Base-by-base conservation (phyloP, 2,329 filamentous ascomycete species). In the Claviceps citrina region DNA sequence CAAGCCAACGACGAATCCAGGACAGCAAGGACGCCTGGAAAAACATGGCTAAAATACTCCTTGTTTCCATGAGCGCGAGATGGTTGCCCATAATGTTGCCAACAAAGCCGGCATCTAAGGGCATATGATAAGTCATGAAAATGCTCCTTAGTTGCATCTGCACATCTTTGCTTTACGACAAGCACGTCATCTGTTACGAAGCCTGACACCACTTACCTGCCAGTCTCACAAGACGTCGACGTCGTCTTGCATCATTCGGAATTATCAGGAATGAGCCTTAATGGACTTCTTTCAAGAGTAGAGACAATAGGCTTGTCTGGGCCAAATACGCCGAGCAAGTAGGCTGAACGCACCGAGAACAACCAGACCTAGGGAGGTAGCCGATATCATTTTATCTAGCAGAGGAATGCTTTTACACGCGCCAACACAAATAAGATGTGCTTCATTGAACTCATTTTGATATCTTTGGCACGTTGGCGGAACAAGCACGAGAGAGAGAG, bases 291-390 rank as follows among this genome's bases (percentile, higher is more conserved):
- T 57, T 15, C 34, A n/a, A n/a, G 35, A 18, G 34, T 33, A 12
- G 30, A 24, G 6, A 36, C 39, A 30, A 38, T 34, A 20, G 45
- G 40, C 24, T 44, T 51, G 45, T 68, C 64, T 5, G 63, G 58
- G 3, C 75, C 77, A 58, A 82, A 79, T 2, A 69, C 28, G 1
- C 77, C 78, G 13, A 67, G 41, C 5, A 82, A 59, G 53, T 79
- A 81, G 13, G 66, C 60, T 15, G 68, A 61, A 32, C 78, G 65
- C 42, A 70, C 70, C 20, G 69, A 39, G 40, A 75, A 74, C 24
- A 82, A 58, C 39, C 73, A 71, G 0, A 58, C 44, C 70, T 73
- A 43, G 31, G 6, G 34, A 5, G 22, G 40, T 36, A 22, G 13
- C 30, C 37, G 15, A 25, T 13, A 13, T 34, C 24, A 18, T n/a